phyloP scores from a whole-genome alignment of 1,284 basidiomycete genomes.

The Ceratorhiza oryzae-sativae region DNA sequence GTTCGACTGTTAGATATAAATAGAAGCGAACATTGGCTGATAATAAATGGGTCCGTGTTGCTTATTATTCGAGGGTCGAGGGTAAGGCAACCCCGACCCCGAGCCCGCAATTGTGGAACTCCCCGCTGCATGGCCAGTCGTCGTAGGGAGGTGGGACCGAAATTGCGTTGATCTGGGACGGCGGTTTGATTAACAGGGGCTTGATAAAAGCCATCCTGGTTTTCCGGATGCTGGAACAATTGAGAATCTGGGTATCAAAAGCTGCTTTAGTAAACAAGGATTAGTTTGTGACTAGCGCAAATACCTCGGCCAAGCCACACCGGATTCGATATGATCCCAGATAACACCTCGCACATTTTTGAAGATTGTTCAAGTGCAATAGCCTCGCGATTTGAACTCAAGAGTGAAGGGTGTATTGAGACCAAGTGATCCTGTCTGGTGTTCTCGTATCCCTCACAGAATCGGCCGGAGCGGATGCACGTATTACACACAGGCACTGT shows the following conservation, averaged over 20 bases:
- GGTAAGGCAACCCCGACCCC: not conserved
- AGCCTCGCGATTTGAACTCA: no score
- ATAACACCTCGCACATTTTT: not conserved
- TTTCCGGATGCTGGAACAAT: no score
- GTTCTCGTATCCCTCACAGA: conserved; percentile 3
- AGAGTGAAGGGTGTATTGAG: no score
- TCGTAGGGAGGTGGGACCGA: no score
- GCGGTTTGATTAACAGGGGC: no score
- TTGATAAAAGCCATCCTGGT: no score
- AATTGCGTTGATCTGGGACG: no score
- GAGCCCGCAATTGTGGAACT: no score
- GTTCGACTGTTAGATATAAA: not conserved
- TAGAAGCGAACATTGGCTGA: conserved; percentile 2
- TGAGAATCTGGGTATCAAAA: not conserved
- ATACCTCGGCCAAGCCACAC: not conserved
- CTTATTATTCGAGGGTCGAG: conserved; percentile 10
- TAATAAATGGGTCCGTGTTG: conserved; percentile 18
- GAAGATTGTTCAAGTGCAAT: not conserved
- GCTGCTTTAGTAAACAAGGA: no score
- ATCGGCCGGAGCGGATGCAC: conserved; percentile 6
- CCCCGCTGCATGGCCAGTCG: no score
- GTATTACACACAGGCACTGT: conserved; percentile 5
- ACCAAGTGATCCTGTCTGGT: not conserved
- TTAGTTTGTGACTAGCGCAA: no score
- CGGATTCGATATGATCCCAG: conserved; percentile 10